These are phyloP conservation scores for Globisporangium emineosum DNA, from an alignment of 352 stramenopile genomes.

Conservation along the genomic window DNA sequence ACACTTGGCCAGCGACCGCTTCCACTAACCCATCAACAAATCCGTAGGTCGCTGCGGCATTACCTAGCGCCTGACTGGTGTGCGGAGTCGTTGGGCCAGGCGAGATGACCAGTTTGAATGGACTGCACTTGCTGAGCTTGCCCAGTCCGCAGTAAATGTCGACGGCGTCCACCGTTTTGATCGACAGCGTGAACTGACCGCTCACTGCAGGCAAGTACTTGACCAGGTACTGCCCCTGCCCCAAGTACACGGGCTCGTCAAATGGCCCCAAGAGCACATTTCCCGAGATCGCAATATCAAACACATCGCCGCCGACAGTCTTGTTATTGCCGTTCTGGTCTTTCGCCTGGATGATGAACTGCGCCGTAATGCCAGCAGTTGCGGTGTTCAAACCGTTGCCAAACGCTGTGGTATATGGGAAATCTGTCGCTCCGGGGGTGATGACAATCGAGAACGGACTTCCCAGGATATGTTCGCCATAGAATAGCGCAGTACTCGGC, in stretches of 20 bases:
- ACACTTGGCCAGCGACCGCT: conserved; percentile 88
- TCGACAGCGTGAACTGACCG: conserved; percentile 87
- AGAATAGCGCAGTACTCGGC: conserved; percentile 76
- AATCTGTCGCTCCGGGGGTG: conserved; percentile 92
- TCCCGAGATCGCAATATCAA: conserved; percentile 63
- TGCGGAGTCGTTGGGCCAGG: conserved; percentile 88
- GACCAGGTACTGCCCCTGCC: conserved; percentile 89
- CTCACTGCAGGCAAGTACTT: conserved; percentile 83
- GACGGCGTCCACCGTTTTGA: conserved; percentile 88
- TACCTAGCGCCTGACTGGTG: conserved; percentile 87
- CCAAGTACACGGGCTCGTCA: conserved; percentile 81
- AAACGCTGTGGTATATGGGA: conserved; percentile 92
- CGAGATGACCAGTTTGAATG: conserved; percentile 85
- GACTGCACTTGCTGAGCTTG: conserved; percentile 91
- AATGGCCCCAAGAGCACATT: conserved; percentile 56
- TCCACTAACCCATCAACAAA: conserved; percentile 88
- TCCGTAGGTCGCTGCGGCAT: conserved; percentile 43
- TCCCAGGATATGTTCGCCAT: conserved; percentile 90
- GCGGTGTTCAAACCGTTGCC: conserved; percentile 71
- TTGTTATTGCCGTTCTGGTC: conserved; percentile 93
- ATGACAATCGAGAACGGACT: conserved; percentile 91
- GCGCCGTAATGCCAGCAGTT: conserved; percentile 79
- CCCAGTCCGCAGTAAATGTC: conserved; percentile 95
- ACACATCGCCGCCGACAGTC: conserved; percentile 66
- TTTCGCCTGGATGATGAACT: conserved; percentile 94